A percentile compares a stretch with the other conserved stretches of the same genome.
Evolutionary conservation across 176 grass and related monocot genomes (phyloP).

Genomic region (Eremochloa ophiuroides): DNA sequence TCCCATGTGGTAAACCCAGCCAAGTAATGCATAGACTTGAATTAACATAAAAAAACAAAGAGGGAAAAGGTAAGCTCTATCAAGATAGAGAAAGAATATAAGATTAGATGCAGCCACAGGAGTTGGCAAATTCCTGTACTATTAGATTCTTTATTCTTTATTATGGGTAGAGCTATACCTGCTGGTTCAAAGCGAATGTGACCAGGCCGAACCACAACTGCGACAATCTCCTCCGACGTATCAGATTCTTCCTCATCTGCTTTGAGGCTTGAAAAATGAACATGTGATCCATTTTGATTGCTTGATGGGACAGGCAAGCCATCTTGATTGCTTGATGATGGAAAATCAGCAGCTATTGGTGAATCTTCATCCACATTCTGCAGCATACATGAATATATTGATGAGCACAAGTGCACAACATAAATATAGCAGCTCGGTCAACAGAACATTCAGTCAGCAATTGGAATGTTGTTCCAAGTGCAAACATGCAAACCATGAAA

Average conservation of each 20-base stretch:
- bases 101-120: background rate
- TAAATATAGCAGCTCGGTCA: background rate
- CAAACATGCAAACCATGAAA: background rate
- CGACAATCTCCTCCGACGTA: slow-evolving; percentile 59
- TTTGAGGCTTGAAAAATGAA: slow-evolving; percentile 33
- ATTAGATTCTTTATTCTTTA: slow-evolving; percentile 11
- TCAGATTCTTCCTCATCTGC: slow-evolving; percentile 40
- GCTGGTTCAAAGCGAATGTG: slow-evolving; percentile 87
- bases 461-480: background rate
- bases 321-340: slow-evolving; percentile 34
- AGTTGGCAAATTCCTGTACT: background rate
- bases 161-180: slow-evolving; percentile 48
- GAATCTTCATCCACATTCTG: slow-evolving; percentile 40
- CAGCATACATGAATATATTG: slow-evolving; percentile 22
- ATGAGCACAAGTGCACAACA: slow-evolving; percentile 4
- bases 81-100: background rate
- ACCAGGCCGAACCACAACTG: slow-evolving; percentile 74
- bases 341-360: slow-evolving; percentile 25
- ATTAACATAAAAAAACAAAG: background rate
- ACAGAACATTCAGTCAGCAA: background rate
- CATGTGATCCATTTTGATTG: slow-evolving; percentile 35
- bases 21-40: background rate
- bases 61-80: background rate
- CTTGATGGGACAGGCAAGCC: background rate
- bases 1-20: background rate